These are phyloP conservation scores for Dendrobium catenatum DNA, from an alignment of 106 monocot genomes.

Conservation along the genomic window DNA sequence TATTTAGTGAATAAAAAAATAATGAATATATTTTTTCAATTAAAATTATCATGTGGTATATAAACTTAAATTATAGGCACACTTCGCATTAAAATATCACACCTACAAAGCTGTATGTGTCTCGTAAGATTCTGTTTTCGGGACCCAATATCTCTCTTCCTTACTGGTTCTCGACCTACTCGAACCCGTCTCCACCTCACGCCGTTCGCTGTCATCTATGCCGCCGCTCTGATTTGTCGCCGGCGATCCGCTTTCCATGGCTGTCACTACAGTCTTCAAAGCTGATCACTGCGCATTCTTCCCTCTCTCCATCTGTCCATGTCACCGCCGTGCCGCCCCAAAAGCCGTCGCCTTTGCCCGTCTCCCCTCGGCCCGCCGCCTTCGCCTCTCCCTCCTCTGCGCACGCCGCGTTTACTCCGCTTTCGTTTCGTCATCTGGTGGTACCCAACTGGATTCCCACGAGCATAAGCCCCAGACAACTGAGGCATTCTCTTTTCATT, in stretches of 20 bases:
- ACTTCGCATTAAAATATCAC: too few species aligned
- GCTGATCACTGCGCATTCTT: conserved; percentile 10
- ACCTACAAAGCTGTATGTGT: too few species aligned
- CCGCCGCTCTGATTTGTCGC: not conserved
- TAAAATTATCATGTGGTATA: too few species aligned
- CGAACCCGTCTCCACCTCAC: not conserved
- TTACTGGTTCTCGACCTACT: too few species aligned
- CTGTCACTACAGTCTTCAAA: not conserved
- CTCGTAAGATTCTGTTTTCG: too few species aligned
- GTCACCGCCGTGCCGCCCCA: conserved; percentile 1
- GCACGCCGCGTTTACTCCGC: conserved; percentile 6
- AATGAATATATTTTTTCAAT: too few species aligned
- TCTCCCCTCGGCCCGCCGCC: not conserved
- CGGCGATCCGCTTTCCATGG: not conserved
- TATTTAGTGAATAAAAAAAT: too few species aligned
- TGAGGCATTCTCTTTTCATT: not conserved
- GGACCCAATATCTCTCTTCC: too few species aligned
- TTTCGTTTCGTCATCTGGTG: conserved; percentile 6
- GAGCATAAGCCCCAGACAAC: not conserved
- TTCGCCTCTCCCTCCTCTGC: not conserved
- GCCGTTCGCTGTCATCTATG: not conserved
- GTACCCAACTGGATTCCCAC: not conserved
- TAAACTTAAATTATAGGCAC: too few species aligned
- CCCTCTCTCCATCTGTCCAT: not conserved
- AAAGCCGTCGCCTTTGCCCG: conserved; percentile 5